Evolutionary conservation across 345 rosid species (phyloP).

Genomic region (Linum lewisii): DNA sequence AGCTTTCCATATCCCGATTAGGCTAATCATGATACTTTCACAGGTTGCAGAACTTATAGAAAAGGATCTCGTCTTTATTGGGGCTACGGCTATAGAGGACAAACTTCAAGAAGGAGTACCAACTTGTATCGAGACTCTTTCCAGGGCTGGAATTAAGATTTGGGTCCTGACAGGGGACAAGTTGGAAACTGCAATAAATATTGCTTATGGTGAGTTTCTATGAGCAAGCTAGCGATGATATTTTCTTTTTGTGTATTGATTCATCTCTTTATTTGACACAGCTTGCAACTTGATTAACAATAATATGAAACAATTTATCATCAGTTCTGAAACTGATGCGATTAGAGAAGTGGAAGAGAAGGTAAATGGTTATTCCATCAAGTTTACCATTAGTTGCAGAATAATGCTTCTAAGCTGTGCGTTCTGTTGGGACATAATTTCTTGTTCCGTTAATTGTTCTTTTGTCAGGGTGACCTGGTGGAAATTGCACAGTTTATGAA

Average conservation of each 20-base stretch:
- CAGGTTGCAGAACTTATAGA: constrained; percentile 95
- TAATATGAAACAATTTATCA: constrained; percentile 88
- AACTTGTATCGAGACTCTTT: constrained; percentile 85
- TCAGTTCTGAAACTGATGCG: constrained; percentile 86
- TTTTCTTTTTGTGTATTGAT: constrained; percentile 11
- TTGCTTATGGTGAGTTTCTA: constrained; percentile 71
- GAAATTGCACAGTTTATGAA: constrained; percentile 82
- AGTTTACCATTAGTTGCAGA: constrained; percentile 10
- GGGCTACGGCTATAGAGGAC: constrained; percentile 97
- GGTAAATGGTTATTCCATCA: constrained; percentile 35
- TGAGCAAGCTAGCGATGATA: constrained; percentile 2
- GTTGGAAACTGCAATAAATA: constrained; percentile 98
- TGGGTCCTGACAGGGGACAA: constrained; percentile 99
- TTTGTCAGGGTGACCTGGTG: constrained; percentile 77
- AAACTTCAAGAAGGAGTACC: constrained; percentile 99
- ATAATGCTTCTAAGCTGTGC: not conserved
- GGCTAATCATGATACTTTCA: constrained; percentile 15
- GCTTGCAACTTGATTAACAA: constrained; percentile 97
- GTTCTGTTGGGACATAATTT: not conserved
- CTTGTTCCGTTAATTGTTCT: not conserved
- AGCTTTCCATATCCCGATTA: not conserved
- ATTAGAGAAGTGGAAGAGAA: constrained; percentile 84
- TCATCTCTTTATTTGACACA: constrained; percentile 28
- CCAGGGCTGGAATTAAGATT: constrained; percentile 97
- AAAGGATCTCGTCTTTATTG: constrained; percentile 83